Evolutionary conservation across 2,329 filamentous ascomycete species (phyloP).

Genomic region (Drechmeria coniospora): DNA sequence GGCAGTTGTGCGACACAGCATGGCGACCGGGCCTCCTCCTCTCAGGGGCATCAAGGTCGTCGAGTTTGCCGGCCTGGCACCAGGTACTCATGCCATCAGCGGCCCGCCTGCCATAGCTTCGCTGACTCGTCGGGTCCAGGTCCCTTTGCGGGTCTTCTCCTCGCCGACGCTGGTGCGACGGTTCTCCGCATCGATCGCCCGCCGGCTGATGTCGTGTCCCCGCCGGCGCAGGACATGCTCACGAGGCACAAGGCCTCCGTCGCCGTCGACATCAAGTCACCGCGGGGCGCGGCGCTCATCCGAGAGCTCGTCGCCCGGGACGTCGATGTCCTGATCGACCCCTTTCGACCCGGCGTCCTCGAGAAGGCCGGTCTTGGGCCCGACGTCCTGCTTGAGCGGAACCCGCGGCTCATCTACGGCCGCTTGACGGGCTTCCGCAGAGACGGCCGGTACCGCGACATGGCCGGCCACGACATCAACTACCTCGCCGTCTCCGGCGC

Average conservation of each 20-base stretch:
- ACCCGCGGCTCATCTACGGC: conserved; percentile 64
- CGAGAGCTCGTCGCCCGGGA: conserved; percentile 51
- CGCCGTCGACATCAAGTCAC: conserved; percentile 60
- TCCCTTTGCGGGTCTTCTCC: conserved; percentile 75
- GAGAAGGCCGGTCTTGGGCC: conserved; percentile 73
- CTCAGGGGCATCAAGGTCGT: conserved; percentile 39
- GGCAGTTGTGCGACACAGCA: no score
- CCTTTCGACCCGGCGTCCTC: conserved; percentile 80
- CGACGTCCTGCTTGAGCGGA: conserved; percentile 45
- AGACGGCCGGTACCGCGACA: conserved; percentile 68
- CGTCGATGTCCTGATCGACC: conserved; percentile 80
- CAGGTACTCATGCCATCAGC: conserved; percentile 26
- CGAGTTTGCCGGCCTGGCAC: conserved; percentile 46
- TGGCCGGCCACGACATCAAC: conserved; percentile 95
- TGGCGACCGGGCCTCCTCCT: conserved; percentile 11
- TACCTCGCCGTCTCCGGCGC: conserved; percentile 83
- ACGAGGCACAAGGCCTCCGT: conserved; percentile 71
- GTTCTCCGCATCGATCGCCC: conserved; percentile 74
- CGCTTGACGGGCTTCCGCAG: conserved; percentile 83
- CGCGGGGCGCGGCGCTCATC: conserved; percentile 48
- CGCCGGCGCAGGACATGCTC: conserved; percentile 53
- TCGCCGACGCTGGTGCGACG: conserved; percentile 77
- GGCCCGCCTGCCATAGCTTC: not conserved
- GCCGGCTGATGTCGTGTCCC: conserved; percentile 21
- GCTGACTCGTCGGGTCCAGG: conserved; percentile 29